Base-by-base conservation (phyloP, 352 stramenopile species). In the Phytophthora niederhauseri region DNA sequence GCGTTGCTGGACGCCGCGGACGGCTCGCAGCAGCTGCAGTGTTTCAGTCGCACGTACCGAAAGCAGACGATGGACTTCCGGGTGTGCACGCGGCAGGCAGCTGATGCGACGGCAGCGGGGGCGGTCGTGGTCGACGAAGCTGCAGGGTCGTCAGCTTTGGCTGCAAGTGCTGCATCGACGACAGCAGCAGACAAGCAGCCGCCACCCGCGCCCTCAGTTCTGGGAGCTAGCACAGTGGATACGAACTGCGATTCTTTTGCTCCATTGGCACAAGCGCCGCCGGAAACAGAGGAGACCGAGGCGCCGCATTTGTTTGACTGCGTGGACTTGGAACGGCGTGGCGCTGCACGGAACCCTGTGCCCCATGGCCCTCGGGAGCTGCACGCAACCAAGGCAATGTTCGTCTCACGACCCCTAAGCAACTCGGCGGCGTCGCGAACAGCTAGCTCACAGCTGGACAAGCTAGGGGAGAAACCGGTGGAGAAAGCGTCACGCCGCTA, bases 41-140 rank as follows among this genome's bases (percentile, higher is more conserved):
- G 81, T 63, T 84, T 85, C 46, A 80, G 75, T 57, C 82, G 82
- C 46, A 85, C 70, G 34, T 92, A 90, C 64, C 61, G 49, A 36
- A 90, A 90, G 53, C 76, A 80, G 49, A 81, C 80, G 5, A 88
- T 87, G 70, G 84, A 92, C 45, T 80, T 90, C n/a, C 66, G 73
- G 34, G 80, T 92, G n/a, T 66, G 63, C 11, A 61, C 59, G 7
- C 43, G 31, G 8, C 56, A 74, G 26, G 28, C 57, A 12, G 59
- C 31, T 17, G 64, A 66, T 4, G 6, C 36, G 19, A 17, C 61
- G 19, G 53, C 59, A 7, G 45, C 6, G 45, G 59, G 11, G 15
- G 49, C 14, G 5, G 11, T 14, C 20, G 52, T 17, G 30, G 11
- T 6, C 3, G 53, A 73, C 15, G 51, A 69, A 30, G 41, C 45